Conservation (phyloP, 176 grass and related monocot species). For the Tillandsia leiboldiana region DNA sequence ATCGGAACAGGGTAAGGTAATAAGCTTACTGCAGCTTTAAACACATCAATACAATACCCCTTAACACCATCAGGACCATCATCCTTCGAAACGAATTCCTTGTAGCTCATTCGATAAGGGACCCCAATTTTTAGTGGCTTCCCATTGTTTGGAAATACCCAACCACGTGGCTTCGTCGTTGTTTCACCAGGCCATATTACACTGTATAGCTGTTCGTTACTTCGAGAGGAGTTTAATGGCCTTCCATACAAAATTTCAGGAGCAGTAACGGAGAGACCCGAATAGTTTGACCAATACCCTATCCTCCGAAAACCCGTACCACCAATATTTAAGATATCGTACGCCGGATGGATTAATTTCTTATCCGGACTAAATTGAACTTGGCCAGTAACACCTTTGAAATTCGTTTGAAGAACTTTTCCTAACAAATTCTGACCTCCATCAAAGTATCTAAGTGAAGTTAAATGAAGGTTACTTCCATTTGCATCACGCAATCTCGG, state of each 20-base stretch:
- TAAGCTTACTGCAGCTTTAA: conserved; percentile 54
- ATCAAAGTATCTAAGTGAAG: conserved; percentile 46
- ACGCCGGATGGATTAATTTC: conserved; percentile 33
- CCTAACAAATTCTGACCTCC: conserved; percentile 46
- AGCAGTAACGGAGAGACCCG: conserved; percentile 30
- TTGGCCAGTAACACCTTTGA: conserved; percentile 58
- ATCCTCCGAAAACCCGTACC: conserved; percentile 53
- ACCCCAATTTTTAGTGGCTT: conserved; percentile 67
- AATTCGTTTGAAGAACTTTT: conserved; percentile 43
- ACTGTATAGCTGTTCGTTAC: conserved; percentile 34
- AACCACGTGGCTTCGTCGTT: conserved; percentile 49
- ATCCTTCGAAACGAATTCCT: conserved; percentile 58
- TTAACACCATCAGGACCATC: conserved; percentile 36
- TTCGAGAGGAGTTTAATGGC: conserved; percentile 23
- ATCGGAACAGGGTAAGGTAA: conserved; percentile 62
- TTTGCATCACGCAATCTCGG: conserved; percentile 26
- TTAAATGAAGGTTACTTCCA: conserved; percentile 38
- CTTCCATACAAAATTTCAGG: conserved; percentile 35
- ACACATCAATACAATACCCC: conserved; percentile 94
- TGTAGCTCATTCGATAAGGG: conserved; percentile 51
- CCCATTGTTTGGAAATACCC: conserved; percentile 81
- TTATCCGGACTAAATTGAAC: conserved; percentile 31
- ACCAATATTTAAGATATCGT: conserved; percentile 76
- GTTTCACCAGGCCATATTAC: conserved; percentile 79
- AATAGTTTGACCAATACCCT: conserved; percentile 63